phyloP scores from a whole-genome alignment of 495 filamentous ascomycete species.

The Melanomma pulvis-pyrius region DNA sequence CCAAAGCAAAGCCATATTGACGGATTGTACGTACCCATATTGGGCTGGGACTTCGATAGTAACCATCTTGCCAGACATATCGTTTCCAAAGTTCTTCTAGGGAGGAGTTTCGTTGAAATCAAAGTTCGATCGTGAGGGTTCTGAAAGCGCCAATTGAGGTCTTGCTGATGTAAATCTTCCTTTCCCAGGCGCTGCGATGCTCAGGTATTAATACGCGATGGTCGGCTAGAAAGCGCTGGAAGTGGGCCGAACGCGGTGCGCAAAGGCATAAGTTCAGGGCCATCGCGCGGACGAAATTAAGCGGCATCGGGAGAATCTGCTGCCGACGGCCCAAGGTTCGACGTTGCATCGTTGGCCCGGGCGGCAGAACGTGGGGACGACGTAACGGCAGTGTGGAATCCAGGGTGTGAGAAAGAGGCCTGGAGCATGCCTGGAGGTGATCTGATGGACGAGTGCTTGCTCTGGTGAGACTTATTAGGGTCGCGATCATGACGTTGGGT shows the following conservation, averaged over 20 bases:
- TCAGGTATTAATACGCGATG: neutral
- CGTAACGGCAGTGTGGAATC: too few relatives aligned
- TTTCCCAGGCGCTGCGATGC: neutral
- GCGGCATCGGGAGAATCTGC: neutral
- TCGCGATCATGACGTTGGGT: neutral
- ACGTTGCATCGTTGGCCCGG: neutral
- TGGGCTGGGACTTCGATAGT: constrained; percentile 42
- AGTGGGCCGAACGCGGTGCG: neutral
- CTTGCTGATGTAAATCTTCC: neutral
- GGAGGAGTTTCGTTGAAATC: too few relatives aligned
- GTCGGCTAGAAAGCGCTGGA: neutral
- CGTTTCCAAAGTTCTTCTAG: too few relatives aligned
- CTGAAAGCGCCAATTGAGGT: too few relatives aligned
- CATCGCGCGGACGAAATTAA: constrained; percentile 4
- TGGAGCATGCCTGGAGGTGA: too few relatives aligned
- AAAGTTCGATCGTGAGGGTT: too few relatives aligned
- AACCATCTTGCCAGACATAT: constrained; percentile 19
- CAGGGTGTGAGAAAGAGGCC: too few relatives aligned
- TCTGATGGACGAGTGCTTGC: neutral
- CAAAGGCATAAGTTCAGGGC: neutral
- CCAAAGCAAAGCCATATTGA: neutral
- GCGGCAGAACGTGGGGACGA: neutral
- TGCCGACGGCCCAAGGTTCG: constrained; percentile 1
- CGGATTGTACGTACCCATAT: constrained; percentile 45
- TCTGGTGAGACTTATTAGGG: neutral